phyloP scores from a whole-genome alignment of 2,329 filamentous ascomycete species.

The Claviceps monticola region DNA sequence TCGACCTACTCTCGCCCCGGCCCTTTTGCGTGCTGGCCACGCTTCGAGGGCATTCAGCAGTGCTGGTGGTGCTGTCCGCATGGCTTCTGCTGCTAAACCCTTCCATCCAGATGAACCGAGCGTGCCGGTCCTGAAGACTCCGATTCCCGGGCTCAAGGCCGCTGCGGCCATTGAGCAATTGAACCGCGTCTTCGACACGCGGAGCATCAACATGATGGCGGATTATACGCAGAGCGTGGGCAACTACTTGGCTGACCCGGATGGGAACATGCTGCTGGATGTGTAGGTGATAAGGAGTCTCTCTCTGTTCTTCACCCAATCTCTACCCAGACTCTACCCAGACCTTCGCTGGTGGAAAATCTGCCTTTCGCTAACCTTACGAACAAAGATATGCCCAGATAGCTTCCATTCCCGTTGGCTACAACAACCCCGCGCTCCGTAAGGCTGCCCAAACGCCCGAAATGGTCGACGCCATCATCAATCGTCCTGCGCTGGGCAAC shows the following conservation, averaged over 20 bases:
- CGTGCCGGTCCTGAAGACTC: conserved; percentile 38
- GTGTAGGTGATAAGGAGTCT: conserved; percentile 34
- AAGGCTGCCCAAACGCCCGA: conserved; percentile 59
- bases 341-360: too few relatives aligned
- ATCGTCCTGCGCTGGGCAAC: conserved; percentile 79
- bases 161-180: conserved; percentile 56
- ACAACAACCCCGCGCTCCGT: conserved; percentile 72
- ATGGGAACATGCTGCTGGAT: conserved; percentile 60
- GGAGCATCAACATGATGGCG: conserved; percentile 70
- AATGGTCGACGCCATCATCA: conserved; percentile 71
- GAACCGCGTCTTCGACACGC: conserved; percentile 69
- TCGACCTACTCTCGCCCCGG: conserved; percentile 1
- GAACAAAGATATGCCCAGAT: conserved; percentile 65
- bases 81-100: conserved; percentile 21
- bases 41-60: conserved; percentile 6
- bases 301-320: neutral
- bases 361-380: too few relatives aligned
- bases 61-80: conserved; percentile 8
- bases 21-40: conserved; percentile 2
- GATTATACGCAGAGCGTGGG: conserved; percentile 63
- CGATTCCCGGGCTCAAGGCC: conserved; percentile 65
- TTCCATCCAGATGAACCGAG: conserved; percentile 37
- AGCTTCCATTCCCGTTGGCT: conserved; percentile 81
- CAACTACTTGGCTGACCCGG: conserved; percentile 67
- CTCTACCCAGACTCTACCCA: too few relatives aligned